Base-by-base conservation (phyloP, 2,329 filamentous ascomycete genomes). In the Pseudogymnoascus sp. region DNA sequence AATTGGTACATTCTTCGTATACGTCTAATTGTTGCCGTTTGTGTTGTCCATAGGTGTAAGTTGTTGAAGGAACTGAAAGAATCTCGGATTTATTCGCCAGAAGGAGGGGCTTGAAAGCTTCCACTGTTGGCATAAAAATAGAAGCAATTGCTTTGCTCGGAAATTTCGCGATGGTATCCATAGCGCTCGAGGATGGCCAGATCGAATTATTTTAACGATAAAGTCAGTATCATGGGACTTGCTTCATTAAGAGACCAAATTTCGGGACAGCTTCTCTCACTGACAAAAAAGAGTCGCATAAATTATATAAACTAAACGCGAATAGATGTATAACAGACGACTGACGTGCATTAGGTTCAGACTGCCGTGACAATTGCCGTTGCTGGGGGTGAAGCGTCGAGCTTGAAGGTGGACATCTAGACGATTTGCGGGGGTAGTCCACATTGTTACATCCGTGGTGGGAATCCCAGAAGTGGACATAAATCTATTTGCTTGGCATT, bases 1-100 rank as follows among this genome's bases (percentile, higher is more conserved):
- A n/a, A 11, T 63, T 43, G 5, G 65, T 49, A 3, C 61, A 14
- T 25, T 59, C 25, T 11, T 60, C 40, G 36, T 72, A 73, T 28
- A 72, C 36, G 34, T 73, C 71, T 4, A 73, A 64, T 46, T 66
- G 65, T 61, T 74, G 72, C 0, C 72, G 70, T 3, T 70, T 64
- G 42, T 72, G 68, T 4, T 68, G 14, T 8, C 71, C 70, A 36
- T 74, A 74, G 5, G 63, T 3, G 8, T 68, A 34, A 16, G 68
- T 68, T 8, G 34, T 65, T 7, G 60, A 56, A 2, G 67, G 63
- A 21, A 69, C 66, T 53, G 69, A 64, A 46, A 68, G 67, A 38
- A 73, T 72, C 37, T 63, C 25, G 3, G 42, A 12, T 60, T 66
- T 66, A 62, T 72, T 65, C 3, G 65, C 61, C 60, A 68, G 16